Conservation (phyloP, 202 grass and related monocot genomes). For the Sporobolus alterniflorus region DNA sequence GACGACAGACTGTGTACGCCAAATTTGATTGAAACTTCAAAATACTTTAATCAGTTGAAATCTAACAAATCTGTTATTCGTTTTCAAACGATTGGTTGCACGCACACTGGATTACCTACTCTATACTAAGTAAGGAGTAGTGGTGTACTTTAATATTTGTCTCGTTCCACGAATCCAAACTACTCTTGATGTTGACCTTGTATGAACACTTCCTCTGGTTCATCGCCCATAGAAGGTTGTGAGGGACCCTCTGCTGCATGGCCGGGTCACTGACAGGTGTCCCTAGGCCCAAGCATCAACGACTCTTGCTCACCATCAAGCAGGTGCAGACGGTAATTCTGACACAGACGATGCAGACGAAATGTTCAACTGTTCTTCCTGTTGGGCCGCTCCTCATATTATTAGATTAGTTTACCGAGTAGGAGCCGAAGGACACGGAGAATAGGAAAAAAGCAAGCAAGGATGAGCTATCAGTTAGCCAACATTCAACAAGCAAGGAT, state of each 20-base stretch:
- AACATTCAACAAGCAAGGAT: background rate
- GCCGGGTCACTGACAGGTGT: too few relatives aligned
- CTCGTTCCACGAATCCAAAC: background rate
- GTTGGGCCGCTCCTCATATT: background rate
- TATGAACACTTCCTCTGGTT: too few relatives aligned
- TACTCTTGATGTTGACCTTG: background rate
- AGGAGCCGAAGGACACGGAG: background rate
- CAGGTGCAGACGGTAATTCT: too few relatives aligned
- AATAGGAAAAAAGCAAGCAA: background rate
- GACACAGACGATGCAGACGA: too few relatives aligned
- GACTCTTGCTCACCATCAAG: too few relatives aligned
- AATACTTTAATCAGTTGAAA: background rate
- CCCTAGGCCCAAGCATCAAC: too few relatives aligned
- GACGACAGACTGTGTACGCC: background rate
- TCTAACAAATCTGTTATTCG: background rate
- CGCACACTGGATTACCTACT: background rate
- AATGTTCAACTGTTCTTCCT: background rate
- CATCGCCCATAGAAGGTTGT: too few relatives aligned
- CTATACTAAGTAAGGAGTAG: too few relatives aligned
- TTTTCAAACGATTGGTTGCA: background rate
- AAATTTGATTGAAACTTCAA: background rate
- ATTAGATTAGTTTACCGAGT: background rate
- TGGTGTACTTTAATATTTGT: too few relatives aligned
- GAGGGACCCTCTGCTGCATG: too few relatives aligned
- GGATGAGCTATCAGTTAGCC: too few relatives aligned